A percentile compares a stretch with the other conserved stretches of the same genome.
Evolutionary conservation across 345 rosid genomes (phyloP).

Genomic region (Ceriops zippeliana): DNA sequence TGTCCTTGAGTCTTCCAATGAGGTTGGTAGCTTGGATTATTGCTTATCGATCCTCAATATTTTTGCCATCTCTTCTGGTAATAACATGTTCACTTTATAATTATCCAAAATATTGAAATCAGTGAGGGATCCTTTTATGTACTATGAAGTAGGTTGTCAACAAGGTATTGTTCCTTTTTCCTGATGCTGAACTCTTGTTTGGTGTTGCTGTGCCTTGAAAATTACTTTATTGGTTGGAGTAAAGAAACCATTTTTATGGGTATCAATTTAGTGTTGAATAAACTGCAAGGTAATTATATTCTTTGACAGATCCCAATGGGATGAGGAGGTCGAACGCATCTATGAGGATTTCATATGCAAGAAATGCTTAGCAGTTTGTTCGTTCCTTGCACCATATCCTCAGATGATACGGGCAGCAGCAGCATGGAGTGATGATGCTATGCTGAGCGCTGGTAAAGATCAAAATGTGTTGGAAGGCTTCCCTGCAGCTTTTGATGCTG

Average conservation of each 20-base stretch:
- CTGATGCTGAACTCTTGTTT: background rate
- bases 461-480: conserved; percentile 45
- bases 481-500: conserved; percentile 32
- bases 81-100: background rate
- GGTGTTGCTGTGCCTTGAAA: background rate
- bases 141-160: background rate
- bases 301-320: conserved; percentile 62
- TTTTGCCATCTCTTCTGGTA: background rate
- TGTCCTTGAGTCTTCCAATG: conserved; percentile 51
- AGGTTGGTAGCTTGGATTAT: conserved; percentile 40
- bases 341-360: conserved; percentile 90
- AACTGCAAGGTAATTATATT: background rate
- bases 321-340: conserved; percentile 80
- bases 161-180: background rate
- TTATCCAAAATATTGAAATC: no score
- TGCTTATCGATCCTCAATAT: background rate
- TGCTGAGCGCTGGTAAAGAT: conserved; percentile 37
- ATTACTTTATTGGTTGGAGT: background rate
- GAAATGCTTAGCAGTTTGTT: conserved; percentile 60
- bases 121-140: background rate
- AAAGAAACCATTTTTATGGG: background rate
- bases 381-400: conserved; percentile 65
- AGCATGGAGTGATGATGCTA: conserved; percentile 23
- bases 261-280: background rate
- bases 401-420: conserved; percentile 52